Evolutionary conservation across 1,139 yeast genomes (phyloP).

Genomic region (Blastobotrys buckinghamii): DNA sequence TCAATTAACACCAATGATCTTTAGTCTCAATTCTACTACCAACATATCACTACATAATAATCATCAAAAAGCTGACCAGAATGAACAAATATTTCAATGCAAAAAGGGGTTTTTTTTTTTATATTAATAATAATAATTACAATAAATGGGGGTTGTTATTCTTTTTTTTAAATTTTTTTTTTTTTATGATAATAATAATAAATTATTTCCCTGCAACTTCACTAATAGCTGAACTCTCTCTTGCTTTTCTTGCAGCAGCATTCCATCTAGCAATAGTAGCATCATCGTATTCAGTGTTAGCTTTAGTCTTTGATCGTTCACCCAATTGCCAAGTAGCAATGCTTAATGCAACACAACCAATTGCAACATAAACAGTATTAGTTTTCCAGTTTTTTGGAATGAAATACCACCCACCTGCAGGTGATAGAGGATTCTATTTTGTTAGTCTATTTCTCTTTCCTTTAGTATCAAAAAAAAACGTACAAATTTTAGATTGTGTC

Average conservation of each 20-base stretch:
- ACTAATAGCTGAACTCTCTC: conserved; percentile 28
- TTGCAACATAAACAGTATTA: conserved; percentile 32
- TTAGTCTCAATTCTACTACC: too few species aligned
- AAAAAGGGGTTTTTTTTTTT: too few species aligned
- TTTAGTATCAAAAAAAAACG: too few species aligned
- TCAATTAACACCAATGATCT: too few species aligned
- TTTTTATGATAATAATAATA: not conserved
- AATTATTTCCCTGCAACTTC: conserved; percentile 6
- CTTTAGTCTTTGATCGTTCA: conserved; percentile 27
- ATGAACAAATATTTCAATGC: too few species aligned
- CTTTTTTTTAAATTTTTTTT: not conserved
- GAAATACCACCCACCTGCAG: conserved; percentile 42
- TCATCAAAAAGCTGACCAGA: too few species aligned
- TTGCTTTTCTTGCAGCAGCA: conserved; percentile 35
- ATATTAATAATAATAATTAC: not conserved
- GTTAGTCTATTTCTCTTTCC: not conserved
- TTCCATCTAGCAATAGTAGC: conserved; percentile 36
- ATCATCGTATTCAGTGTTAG: conserved; percentile 30
- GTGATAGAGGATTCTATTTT: conserved; percentile 33
- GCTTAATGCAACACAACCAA: conserved; percentile 31
- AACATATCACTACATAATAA: too few species aligned
- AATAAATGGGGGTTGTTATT: not conserved
- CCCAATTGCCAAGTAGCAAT: conserved; percentile 30
- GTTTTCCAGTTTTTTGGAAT: conserved; percentile 39
- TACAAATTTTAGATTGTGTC: conserved; percentile 12